These are phyloP conservation scores for Xylariaceae sp. DNA, from an alignment of 2,329 filamentous ascomycete species.

Conservation along the genomic window DNA sequence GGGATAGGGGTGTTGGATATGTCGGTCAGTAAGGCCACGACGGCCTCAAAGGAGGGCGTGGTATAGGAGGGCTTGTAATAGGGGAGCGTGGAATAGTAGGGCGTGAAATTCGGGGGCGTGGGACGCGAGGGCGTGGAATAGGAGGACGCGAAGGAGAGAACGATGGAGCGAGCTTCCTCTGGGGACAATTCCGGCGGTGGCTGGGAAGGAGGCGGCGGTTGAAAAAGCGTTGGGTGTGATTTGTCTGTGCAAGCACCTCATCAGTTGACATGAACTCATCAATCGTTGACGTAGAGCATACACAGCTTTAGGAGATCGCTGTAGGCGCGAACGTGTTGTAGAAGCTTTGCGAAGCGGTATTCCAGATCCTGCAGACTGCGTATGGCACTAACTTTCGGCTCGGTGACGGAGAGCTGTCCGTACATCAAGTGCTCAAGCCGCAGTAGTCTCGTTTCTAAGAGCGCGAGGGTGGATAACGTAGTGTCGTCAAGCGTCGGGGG, in stretches of 20 bases:
- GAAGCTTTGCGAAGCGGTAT: constrained; percentile 45
- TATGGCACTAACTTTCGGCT: constrained; percentile 36
- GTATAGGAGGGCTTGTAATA: constrained; percentile 51
- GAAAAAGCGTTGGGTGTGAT: constrained; percentile 50
- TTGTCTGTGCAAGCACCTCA: constrained; percentile 38
- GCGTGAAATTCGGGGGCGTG: no score
- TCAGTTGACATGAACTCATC: no score
- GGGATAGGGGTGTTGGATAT: constrained; percentile 52
- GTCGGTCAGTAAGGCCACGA: constrained; percentile 53
- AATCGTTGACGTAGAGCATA: no score
- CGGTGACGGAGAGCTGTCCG: constrained; percentile 38
- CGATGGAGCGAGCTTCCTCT: constrained; percentile 48
- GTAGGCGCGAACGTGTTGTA: constrained; percentile 50
- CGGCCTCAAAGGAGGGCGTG: no score
- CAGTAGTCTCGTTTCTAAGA: constrained; percentile 54
- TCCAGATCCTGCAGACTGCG: constrained; percentile 47
- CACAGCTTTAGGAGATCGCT: constrained; percentile 56
- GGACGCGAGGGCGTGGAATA: no score
- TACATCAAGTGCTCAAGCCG: constrained; percentile 56
- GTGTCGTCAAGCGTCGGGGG: constrained; percentile 45
- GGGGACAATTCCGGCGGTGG: constrained; percentile 47
- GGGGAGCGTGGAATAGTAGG: constrained; percentile 53
- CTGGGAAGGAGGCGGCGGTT: constrained; percentile 38
- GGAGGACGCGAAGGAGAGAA: constrained; percentile 50
- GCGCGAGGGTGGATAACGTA: constrained; percentile 48